These are phyloP conservation scores for Ogataea henricii DNA, from an alignment of 805 yeast genomes.

Conservation along the genomic window DNA sequence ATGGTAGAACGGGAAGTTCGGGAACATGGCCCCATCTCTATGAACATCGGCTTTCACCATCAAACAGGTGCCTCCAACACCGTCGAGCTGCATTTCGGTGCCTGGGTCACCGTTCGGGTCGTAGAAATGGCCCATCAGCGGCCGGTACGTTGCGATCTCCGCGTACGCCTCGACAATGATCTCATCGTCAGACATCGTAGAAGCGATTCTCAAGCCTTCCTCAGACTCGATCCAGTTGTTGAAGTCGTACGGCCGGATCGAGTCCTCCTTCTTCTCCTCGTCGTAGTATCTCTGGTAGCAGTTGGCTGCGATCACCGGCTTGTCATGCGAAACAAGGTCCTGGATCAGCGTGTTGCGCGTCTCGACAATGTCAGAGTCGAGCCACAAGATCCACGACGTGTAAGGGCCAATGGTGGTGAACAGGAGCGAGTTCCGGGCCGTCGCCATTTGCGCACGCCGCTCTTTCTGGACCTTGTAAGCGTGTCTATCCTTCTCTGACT, in stretches of 20 bases:
- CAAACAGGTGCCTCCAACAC: constrained; percentile 98
- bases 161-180: constrained; percentile 93
- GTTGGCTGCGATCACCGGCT: constrained; percentile 88
- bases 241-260: constrained; percentile 87
- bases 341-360: constrained; percentile 81
- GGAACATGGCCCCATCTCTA: constrained; percentile 99
- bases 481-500: constrained; percentile 86
- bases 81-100: constrained; percentile 84
- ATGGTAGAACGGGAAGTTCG: constrained; percentile 96
- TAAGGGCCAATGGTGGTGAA: constrained; percentile 87
- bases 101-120: constrained; percentile 61
- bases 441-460: constrained; percentile 87
- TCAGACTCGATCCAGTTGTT: constrained; percentile 94
- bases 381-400: constrained; percentile 95
- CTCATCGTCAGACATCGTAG: constrained; percentile 77
- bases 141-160: constrained; percentile 91
- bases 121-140: constrained; percentile 89
- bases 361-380: constrained; percentile 93
- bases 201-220: constrained; percentile 75
- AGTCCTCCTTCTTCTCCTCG: constrained; percentile 50
- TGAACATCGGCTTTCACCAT: constrained; percentile 97
- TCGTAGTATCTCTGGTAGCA: constrained; percentile 83
- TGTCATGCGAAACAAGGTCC: constrained; percentile 82
- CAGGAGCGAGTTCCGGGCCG: constrained; percentile 88
- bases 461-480: constrained; percentile 84